Evolutionary conservation across 768 basidiomycete species (phyloP), one percentile per base, ranked within the genome.

Genomic region (Psilocybe azurescens): DNA sequence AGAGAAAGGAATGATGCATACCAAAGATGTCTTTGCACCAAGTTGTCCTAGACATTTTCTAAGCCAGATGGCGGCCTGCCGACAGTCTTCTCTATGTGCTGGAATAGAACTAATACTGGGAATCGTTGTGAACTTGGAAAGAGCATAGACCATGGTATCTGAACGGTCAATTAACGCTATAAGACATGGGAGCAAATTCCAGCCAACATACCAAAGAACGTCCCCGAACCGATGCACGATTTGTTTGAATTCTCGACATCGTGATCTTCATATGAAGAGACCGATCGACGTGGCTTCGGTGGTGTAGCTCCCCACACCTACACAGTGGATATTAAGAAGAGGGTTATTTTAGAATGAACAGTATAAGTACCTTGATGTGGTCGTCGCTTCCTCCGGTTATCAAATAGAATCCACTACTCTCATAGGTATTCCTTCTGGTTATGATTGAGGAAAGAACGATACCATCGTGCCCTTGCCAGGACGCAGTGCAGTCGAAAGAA

Each of bases 21-120:
- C 92, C 49, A 99, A 78, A 8, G 82, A 78, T 0, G 95, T 85
- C 39, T 89, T 84, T 2, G 95, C 96, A 14, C 97, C 97, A 18
- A 99, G 83, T 73, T 97, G 93, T 1, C 82, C 83, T 14, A 99
- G 78, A 68, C 93, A 93, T 67, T 94, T 95, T 70, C 91, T 90
- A 59, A 99, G 76, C 89, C 95, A 95, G 50, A 96, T 89, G 5
- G 95, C 95, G 1, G 94, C 93, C 71, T 99, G 97, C 56, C 95
- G 85, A 72, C 97, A 99, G 71, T 96, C 90, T 73, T 94, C 94
- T 58, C 86, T 82, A 70, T 91, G 86, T 1, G 76, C 70, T 1
- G 86, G 81, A 59, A 81, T 81, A 52, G 83, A 86, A 69, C 93
- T 95, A 53, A 99, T 84, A 48, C 95, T 97, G 1, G 89, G 93